These are phyloP conservation scores for Suillus brevipes DNA, from an alignment of 768 basidiomycete species.

Conservation along the genomic window DNA sequence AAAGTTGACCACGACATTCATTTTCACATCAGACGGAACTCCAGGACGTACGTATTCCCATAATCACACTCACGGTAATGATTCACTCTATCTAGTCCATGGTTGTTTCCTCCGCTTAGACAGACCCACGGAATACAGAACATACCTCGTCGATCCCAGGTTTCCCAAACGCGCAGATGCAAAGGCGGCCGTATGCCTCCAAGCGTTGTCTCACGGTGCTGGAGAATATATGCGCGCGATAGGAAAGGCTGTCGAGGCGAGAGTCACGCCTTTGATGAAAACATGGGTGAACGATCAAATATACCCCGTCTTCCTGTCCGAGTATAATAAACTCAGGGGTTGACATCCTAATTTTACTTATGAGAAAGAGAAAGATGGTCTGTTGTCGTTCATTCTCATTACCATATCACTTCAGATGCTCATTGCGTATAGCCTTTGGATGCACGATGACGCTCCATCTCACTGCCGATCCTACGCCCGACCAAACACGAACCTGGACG, in stretches of 20 bases:
- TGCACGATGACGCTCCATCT: slow-evolving; percentile 49
- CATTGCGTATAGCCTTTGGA: slow-evolving; percentile 48
- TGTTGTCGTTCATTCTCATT: slow-evolving; percentile 6
- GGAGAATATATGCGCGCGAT: slow-evolving; percentile 55
- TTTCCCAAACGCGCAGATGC: slow-evolving; percentile 65
- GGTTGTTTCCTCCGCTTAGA: slow-evolving; percentile 64
- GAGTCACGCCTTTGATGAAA: slow-evolving; percentile 46
- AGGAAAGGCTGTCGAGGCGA: slow-evolving; percentile 41
- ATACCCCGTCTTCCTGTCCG: slow-evolving; percentile 44
- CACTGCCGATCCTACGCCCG: slow-evolving; percentile 30
- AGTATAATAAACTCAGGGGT: slow-evolving; percentile 43
- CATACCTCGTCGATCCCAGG: slow-evolving; percentile 63
- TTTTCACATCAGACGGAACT: slow-evolving; percentile 43
- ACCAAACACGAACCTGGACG: slow-evolving; percentile 44
- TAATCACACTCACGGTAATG: neutral
- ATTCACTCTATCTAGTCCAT: slow-evolving; percentile 41
- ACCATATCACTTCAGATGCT: neutral
- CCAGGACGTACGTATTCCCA: slow-evolving; percentile 42
- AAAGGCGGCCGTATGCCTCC: slow-evolving; percentile 65
- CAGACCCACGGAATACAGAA: slow-evolving; percentile 48
- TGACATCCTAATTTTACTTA: slow-evolving; percentile 43
- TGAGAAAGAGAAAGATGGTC: slow-evolving; percentile 53
- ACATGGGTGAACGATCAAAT: slow-evolving; percentile 46
- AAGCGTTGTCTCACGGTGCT: slow-evolving; percentile 64
- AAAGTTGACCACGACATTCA: slow-evolving; percentile 42